Conservation (phyloP, 163 green algal species). For the Coccomyxa subellipsoidea region DNA sequence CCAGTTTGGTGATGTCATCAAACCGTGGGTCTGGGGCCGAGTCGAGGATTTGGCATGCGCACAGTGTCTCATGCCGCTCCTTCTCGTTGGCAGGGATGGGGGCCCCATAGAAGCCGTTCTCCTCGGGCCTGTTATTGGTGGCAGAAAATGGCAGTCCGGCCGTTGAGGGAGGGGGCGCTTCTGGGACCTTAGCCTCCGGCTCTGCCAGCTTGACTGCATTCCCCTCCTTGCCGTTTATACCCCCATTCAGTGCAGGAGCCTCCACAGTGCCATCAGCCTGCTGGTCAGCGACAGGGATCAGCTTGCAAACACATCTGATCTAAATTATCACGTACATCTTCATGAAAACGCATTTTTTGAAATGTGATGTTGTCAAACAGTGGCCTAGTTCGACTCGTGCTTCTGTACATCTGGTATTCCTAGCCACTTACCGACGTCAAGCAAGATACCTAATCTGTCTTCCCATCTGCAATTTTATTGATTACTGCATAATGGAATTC, state of each 20-base stretch:
- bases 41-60: constrained; percentile 46
- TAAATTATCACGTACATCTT: neutral
- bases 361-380: too few relatives aligned
- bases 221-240: neutral
- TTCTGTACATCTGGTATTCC: too few relatives aligned
- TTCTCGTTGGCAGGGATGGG: constrained; percentile 22
- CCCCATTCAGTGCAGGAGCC: neutral
- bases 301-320: neutral
- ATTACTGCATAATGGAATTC: too few relatives aligned
- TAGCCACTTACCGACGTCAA: too few relatives aligned
- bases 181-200: neutral
- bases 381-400: too few relatives aligned
- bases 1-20: constrained; percentile 74
- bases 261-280: neutral
- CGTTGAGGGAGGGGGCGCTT: neutral
- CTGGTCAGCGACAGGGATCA: neutral
- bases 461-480: too few relatives aligned
- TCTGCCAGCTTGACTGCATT: neutral
- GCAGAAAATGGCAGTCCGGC: neutral
- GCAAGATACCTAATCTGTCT: too few relatives aligned
- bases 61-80: constrained; percentile 31
- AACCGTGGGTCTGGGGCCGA: constrained; percentile 54
- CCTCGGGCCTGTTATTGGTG: neutral
- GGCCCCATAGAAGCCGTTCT: constrained; percentile 16
- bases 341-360: too few relatives aligned